Evolutionary conservation across 208 protist species (phyloP).

Genomic region (Leishmania arabica): DNA sequence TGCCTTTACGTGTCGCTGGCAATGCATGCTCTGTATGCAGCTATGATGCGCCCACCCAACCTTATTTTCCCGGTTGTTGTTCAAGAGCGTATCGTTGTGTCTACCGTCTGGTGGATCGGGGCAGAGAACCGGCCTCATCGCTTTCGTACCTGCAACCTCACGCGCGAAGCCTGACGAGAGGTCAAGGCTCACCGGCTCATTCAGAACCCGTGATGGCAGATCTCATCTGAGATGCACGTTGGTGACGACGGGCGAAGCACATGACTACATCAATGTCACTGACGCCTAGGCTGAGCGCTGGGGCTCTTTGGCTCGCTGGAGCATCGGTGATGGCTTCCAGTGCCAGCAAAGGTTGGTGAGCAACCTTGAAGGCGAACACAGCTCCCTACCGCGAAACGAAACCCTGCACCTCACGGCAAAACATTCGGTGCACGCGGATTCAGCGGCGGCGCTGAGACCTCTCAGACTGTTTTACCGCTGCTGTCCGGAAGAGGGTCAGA

Average conservation of each 20-base stretch:
- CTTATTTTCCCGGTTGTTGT: not conserved
- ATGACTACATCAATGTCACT: not conserved
- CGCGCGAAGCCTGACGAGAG: not conserved
- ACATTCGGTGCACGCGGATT: not conserved
- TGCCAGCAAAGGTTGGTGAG: slow-evolving; percentile 2
- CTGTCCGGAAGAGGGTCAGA: not conserved
- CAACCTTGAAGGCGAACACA: not conserved
- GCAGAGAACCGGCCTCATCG: not conserved
- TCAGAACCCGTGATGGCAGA: slow-evolving; percentile 6
- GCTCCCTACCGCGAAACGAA: not conserved
- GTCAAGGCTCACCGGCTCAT: not conserved
- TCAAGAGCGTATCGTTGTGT: not conserved
- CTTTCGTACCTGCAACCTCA: slow-evolving; percentile 7
- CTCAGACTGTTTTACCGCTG: not conserved
- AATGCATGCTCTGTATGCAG: not conserved
- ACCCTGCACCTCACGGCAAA: not conserved
- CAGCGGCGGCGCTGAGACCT: not conserved
- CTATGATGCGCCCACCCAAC: not conserved
- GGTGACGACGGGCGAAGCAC: not conserved
- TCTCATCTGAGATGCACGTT: not conserved
- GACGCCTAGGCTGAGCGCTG: slow-evolving; percentile 2
- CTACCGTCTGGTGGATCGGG: not conserved
- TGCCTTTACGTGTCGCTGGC: too few species aligned
- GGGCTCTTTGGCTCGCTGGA: not conserved
- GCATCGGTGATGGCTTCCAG: not conserved